Base-by-base conservation (phyloP, 495 filamentous ascomycete species). In the Cercophora samala region DNA sequence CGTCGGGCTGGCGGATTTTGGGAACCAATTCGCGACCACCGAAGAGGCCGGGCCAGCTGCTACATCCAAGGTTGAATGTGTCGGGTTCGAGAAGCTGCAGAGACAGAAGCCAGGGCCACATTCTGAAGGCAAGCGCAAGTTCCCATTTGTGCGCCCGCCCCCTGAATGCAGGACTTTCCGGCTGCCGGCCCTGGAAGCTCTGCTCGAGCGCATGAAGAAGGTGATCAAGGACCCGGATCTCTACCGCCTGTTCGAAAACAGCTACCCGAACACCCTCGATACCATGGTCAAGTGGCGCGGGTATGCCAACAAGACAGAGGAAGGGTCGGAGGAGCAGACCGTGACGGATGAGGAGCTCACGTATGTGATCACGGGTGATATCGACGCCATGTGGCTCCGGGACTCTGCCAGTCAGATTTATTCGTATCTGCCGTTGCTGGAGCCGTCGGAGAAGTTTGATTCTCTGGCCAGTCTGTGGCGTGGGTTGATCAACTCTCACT, bases 371-470 rank as follows among this genome's bases (percentile, higher is more conserved):
- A 89, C 87, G 15, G 86, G 87, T 25, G 86, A 88, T 70, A 88
- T 88, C 75, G 84, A 89, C 67, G 87, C 86, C 24, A 88, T 89
- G 85, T 88, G 87, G 86, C 78, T 89, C 70, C 82, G 87, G 18
- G 87, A 88, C 68, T 88, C 86, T 42, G 81, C 86, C 18, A 86
- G 85, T 65, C 86, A 89, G 72, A 80, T 89, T 66, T 83, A 85
- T 64, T 86, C 85, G 37, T 89, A 89, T 69, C 79, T 83, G 22
- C 80, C 81, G 0, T 72, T 90, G 5, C 72, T 89, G 22, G 82
- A 85, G 65, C 75, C 84, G 3, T 85, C 79, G 11, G 68, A 72
- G n/a, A 76, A 80, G 5, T 70, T 76, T 15, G 75, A 87, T 64
- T 85, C 83, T 2, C 77, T 89, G 22, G 87, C 87, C 23, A 84